Percentiles rank a stretch among this genome's conserved stretches.
Conservation (phyloP, 1,139 yeast genomes). For the Candida sojae region DNA sequence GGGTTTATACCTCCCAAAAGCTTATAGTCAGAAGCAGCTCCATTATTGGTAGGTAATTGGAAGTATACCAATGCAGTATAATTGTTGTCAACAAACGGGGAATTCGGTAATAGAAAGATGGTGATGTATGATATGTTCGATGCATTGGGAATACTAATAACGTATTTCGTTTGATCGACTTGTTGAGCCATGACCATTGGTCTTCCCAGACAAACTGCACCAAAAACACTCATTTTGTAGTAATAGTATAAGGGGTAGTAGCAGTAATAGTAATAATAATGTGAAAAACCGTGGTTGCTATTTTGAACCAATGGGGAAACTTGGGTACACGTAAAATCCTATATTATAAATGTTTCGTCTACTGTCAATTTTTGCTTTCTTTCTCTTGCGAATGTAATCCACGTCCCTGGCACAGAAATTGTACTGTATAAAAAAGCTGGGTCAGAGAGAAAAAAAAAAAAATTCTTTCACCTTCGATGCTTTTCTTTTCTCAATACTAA, state of each 20-base stretch:
- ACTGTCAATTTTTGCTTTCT: not conserved
- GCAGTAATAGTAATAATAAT: not conserved
- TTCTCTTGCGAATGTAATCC: not conserved
- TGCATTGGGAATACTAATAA: conserved; percentile 62
- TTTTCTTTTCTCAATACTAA: not conserved
- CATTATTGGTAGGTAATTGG: conserved; percentile 62
- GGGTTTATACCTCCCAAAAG: conserved; percentile 76
- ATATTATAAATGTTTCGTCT: too few species aligned
- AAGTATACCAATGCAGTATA: conserved; percentile 86
- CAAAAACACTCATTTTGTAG: conserved; percentile 41
- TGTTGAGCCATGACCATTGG: conserved; percentile 59
- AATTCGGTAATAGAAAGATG: conserved; percentile 72
- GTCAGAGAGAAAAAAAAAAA: conserved; percentile 1
- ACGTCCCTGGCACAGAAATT: too few species aligned
- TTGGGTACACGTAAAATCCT: too few species aligned
- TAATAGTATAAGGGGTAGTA: not conserved
- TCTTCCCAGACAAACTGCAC: conserved; percentile 59
- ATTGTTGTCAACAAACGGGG: conserved; percentile 59
- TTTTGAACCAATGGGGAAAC: not conserved
- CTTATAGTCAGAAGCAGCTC: conserved; percentile 56
- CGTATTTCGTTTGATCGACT: conserved; percentile 64
- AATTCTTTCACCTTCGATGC: conserved; percentile 6
- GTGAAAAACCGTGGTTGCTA: not conserved
- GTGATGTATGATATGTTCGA: conserved; percentile 71
- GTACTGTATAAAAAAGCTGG: not conserved